phyloP scores from a whole-genome alignment of 805 yeast genomes.

The Candida endomychidarum region DNA sequence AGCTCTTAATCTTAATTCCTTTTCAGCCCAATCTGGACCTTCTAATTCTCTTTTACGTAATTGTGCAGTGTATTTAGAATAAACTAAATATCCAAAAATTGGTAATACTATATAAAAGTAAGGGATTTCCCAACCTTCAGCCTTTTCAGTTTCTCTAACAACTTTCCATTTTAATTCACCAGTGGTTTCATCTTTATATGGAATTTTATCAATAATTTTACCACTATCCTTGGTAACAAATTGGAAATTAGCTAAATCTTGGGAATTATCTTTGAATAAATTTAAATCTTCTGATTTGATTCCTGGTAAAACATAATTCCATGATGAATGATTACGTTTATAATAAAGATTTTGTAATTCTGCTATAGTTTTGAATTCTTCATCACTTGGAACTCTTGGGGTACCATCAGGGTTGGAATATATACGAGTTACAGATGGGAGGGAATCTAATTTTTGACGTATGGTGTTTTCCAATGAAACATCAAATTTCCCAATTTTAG shows the following conservation, averaged over 20 bases:
- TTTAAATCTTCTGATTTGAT: constrained; percentile 55
- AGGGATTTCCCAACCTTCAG: constrained; percentile 83
- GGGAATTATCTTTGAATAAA: constrained; percentile 59
- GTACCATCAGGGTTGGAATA: constrained; percentile 78
- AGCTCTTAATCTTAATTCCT: constrained; percentile 74
- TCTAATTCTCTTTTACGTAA: constrained; percentile 39
- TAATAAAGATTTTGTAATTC: constrained; percentile 62
- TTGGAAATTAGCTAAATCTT: constrained; percentile 57
- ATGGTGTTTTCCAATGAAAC: constrained; percentile 59
- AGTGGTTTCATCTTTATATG: constrained; percentile 73
- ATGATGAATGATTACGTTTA: constrained; percentile 53
- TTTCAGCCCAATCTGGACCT: constrained; percentile 76
- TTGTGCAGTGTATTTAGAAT: constrained; percentile 46
- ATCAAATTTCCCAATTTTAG: constrained; percentile 42
- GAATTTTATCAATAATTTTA: constrained; percentile 76
- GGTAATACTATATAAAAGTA: constrained; percentile 75
- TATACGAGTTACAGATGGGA: constrained; percentile 64
- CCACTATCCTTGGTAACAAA: constrained; percentile 50
- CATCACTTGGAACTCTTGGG: constrained; percentile 65
- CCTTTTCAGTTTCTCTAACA: constrained; percentile 67
- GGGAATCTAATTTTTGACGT: constrained; percentile 56
- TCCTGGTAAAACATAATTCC: constrained; percentile 46
- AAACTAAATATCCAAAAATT: constrained; percentile 56
- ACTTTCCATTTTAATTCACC: constrained; percentile 80
- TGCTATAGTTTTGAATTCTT: constrained; percentile 71